Conservation (phyloP, 345 rosid genomes). For the Euclidium syriacum region DNA sequence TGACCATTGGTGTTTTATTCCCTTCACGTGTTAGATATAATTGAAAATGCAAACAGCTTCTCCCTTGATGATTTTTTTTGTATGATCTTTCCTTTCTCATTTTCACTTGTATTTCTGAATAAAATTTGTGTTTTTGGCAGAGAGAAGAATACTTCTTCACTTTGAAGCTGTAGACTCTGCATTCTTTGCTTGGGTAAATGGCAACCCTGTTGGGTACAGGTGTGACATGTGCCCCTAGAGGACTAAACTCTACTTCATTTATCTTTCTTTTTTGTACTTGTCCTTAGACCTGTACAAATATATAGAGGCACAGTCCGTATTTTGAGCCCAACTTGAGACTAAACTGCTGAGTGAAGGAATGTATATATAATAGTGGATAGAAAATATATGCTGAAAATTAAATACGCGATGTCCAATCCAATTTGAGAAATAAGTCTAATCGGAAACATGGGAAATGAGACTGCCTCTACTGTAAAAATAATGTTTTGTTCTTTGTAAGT, state of each 20-base stretch:
- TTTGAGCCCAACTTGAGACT: not conserved
- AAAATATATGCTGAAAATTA: not conserved
- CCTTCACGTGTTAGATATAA: not conserved
- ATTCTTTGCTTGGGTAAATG: conserved; percentile 87
- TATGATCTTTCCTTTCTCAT: not conserved
- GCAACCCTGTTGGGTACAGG: conserved; percentile 89
- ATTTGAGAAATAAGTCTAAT: not conserved
- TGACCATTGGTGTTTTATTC: not conserved
- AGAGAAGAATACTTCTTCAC: conserved; percentile 89
- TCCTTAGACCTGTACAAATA: not conserved
- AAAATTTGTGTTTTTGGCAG: conserved; percentile 37
- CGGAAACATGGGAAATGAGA: not conserved
- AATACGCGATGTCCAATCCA: not conserved
- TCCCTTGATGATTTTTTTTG: not conserved
- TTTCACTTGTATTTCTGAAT: conserved; percentile 2
- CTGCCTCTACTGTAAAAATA: not conserved
- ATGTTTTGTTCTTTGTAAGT: not conserved
- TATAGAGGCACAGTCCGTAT: not conserved
- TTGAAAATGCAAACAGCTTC: not conserved
- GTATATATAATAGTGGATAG: not conserved
- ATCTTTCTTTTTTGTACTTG: not conserved
- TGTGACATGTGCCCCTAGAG: conserved; percentile 24
- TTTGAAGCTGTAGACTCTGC: conserved; percentile 99
- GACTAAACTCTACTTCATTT: not conserved
- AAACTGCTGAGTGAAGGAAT: conserved; percentile 3